These are phyloP conservation scores for Calocybe cyanea DNA, from an alignment of 768 basidiomycete species.

Conservation along the genomic window DNA sequence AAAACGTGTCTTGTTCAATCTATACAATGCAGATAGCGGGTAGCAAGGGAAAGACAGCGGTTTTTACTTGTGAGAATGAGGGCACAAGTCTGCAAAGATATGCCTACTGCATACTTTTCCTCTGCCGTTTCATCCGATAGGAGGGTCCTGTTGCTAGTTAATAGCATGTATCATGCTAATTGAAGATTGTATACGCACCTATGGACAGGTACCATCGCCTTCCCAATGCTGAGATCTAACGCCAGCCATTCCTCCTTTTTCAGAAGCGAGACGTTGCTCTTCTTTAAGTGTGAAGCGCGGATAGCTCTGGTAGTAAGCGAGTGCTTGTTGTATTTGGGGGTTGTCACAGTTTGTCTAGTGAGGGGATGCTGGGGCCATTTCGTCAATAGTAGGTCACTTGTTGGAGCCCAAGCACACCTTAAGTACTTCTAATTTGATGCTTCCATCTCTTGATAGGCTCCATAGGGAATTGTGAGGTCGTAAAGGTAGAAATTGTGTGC, in stretches of 20 bases:
- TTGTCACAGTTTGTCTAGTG: no score
- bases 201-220: conserved; percentile 72
- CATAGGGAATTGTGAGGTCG: no score
- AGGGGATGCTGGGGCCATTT: no score
- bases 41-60: not conserved
- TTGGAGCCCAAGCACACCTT: no score
- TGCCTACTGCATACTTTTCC: conserved; percentile 16
- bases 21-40: conserved; percentile 2
- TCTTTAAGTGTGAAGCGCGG: conserved; percentile 89
- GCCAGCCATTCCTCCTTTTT: conserved; percentile 76
- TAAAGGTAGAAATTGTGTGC: no score
- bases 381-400: no score
- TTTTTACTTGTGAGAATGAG: conserved; percentile 1
- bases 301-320: conserved; percentile 91
- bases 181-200: conserved; percentile 44
- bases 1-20: no score
- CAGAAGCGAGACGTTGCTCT: conserved; percentile 77
- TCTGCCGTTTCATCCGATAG: conserved; percentile 15
- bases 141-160: conserved; percentile 7
- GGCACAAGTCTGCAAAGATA: conserved; percentile 9
- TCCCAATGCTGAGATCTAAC: conserved; percentile 92
- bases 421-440: no score
- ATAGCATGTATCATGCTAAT: not conserved
- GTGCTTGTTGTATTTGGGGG: conserved; percentile 99
- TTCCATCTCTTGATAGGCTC: no score